phyloP scores from a whole-genome alignment of 2,329 filamentous ascomycete genomes.

The Fusarium sp. region DNA sequence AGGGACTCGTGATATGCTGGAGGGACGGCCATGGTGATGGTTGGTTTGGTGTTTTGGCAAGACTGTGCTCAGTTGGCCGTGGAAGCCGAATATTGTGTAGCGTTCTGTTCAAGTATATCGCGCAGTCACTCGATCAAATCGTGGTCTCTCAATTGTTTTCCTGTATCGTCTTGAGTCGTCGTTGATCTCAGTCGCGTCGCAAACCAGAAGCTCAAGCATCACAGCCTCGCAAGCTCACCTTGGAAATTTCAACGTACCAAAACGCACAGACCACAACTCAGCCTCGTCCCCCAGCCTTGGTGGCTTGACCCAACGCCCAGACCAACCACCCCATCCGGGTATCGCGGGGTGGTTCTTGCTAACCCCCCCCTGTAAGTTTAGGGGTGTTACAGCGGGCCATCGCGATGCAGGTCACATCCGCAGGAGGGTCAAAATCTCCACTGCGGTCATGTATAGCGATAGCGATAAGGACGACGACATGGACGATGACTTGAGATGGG shows the following conservation, averaged over 20 bases:
- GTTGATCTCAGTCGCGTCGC: neutral
- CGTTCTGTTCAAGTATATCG: neutral
- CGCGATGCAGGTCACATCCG: constrained; percentile 12
- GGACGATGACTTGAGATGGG: neutral
- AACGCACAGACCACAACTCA: constrained; percentile 30
- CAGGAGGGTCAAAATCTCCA: constrained; percentile 2
- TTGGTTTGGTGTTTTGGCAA: constrained; percentile 12
- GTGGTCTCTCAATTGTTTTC: neutral
- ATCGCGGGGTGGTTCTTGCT: neutral
- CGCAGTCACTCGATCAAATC: neutral
- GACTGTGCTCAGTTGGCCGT: neutral
- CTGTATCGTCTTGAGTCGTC: neutral
- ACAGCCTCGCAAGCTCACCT: constrained; percentile 14
- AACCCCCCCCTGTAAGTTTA: constrained; percentile 11
- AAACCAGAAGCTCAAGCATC: neutral
- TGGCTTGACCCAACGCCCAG: constrained; percentile 17
- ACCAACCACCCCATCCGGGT: neutral
- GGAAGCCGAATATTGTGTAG: neutral
- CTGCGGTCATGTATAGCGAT: constrained; percentile 17
- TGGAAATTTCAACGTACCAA: constrained; percentile 13
- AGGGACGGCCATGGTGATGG: constrained; percentile 44
- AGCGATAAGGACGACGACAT: constrained; percentile 34
- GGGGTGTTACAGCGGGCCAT: constrained; percentile 18
- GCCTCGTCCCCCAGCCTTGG: constrained; percentile 37
- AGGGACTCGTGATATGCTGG: constrained; percentile 78